Evolutionary conservation across 1,284 basidiomycete species (phyloP), one percentile per base, ranked within the genome.

Genomic region (Neolentinus lepideus): DNA sequence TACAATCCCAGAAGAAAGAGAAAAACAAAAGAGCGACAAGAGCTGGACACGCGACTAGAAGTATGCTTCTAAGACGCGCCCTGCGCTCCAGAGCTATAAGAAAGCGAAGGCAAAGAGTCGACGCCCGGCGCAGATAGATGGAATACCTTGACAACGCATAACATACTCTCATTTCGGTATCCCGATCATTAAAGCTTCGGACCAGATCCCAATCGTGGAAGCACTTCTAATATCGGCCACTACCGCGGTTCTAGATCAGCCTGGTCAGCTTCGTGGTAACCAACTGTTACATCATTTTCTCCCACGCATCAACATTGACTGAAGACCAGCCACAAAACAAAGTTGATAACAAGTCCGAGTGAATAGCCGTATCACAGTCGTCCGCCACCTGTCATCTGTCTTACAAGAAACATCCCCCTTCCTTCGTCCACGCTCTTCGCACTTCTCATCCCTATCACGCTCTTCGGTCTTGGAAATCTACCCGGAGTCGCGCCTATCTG

Each of bases 381-480:
- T 29, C 47, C 22, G 24, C 52, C 33, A 10, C 33, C 52, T 9
- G 52, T 54, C 36, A 54, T 22, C 52, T 54, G 52, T 61, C 77
- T 71, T 35, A 85, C 82, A 54, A 86, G 68, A 65, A 77, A 83
- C 80, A 85, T 83, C 27, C 83, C 84, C 58, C 83, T 71, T 2
- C 83, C 83, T 64, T 82, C 81, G 60, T 84, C 83, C 21, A 76
- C 64, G 57, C 80, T 84, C 63, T 78, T 82, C 35, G 26, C 71
- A 55, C 67, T 74, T 59, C 83, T 74, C 67, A 82, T 76, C 19
- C 82, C 83, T 58, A 84, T 76, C 22, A 83, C 80, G 62, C 83
- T 85, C 71, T 82, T 85, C 8, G 84, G 83, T 55, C 84, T 70
- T 29, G 81, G 75, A 36, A 71, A 68, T 21, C 64, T 67, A 4